These are phyloP conservation scores for Artemisia annua DNA, from an alignment of 129 eudicot species.

Conservation along the genomic window DNA sequence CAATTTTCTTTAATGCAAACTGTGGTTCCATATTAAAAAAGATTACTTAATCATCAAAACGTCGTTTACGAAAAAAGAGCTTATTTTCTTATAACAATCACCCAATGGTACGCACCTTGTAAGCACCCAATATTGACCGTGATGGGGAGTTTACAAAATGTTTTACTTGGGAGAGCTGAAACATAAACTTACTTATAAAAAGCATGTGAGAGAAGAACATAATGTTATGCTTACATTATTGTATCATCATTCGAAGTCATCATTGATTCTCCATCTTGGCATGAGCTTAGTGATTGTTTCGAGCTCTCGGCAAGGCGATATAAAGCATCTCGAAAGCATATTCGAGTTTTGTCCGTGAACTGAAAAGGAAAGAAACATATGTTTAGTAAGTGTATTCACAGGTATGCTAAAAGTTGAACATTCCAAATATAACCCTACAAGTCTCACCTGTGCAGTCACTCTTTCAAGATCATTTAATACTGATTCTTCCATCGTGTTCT, in stretches of 20 bases:
- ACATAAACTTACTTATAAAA: neutral
- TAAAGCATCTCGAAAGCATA: constrained; percentile 78
- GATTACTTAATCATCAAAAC: too few relatives aligned
- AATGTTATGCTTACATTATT: constrained; percentile 35
- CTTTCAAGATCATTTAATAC: constrained; percentile 56
- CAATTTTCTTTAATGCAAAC: too few relatives aligned
- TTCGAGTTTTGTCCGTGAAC: constrained; percentile 63
- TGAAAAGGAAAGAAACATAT: constrained; percentile 27
- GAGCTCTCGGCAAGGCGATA: constrained; percentile 85
- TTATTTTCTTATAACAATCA: neutral
- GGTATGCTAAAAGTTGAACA: neutral
- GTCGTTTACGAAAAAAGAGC: neutral
- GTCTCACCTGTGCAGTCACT: constrained; percentile 55
- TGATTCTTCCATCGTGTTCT: constrained; percentile 53
- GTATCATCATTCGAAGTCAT: constrained; percentile 32
- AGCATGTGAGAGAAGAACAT: neutral
- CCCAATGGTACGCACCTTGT: neutral
- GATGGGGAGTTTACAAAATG: neutral
- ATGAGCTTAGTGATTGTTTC: constrained; percentile 29
- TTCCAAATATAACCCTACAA: constrained; percentile 1
- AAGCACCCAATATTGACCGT: constrained; percentile 1
- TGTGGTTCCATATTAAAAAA: too few relatives aligned
- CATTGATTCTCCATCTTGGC: constrained; percentile 34
- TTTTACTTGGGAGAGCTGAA: neutral
- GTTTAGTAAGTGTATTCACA: constrained; percentile 13